Evolutionary conservation across 2,329 filamentous ascomycete genomes (phyloP).

Genomic region (Macroventuria anomochaeta): DNA sequence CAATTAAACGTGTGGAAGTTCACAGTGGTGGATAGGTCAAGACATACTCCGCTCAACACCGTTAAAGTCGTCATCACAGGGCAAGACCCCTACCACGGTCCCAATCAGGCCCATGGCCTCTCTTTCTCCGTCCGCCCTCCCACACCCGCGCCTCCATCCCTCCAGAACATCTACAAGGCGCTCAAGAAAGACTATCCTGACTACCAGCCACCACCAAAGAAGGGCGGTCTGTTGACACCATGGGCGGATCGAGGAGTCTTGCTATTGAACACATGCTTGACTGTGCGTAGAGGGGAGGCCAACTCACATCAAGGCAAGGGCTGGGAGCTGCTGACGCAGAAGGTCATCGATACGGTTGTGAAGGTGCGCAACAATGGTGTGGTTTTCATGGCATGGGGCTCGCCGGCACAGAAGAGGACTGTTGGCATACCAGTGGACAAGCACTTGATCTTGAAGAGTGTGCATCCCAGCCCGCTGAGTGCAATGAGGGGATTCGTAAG

Average conservation of each 20-base stretch:
- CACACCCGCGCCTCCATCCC: slow-evolving; percentile 84
- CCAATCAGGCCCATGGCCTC: slow-evolving; percentile 93
- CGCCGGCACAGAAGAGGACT: slow-evolving; percentile 80
- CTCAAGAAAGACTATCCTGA: slow-evolving; percentile 86
- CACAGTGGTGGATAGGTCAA: slow-evolving; percentile 70
- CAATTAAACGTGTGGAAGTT: too few relatives aligned
- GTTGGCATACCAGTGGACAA: slow-evolving; percentile 72
- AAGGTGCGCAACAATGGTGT: slow-evolving; percentile 79
- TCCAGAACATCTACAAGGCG: slow-evolving; percentile 91
- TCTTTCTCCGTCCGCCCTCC: slow-evolving; percentile 94
- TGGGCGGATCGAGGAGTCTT: slow-evolving; percentile 95
- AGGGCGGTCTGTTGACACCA: slow-evolving; percentile 81
- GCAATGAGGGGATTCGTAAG: slow-evolving; percentile 78
- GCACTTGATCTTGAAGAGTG: slow-evolving; percentile 84
- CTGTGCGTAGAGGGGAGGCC: slow-evolving; percentile 86
- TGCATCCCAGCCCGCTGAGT: slow-evolving; percentile 93
- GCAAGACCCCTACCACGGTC: slow-evolving; percentile 96
- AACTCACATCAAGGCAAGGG: slow-evolving; percentile 85
- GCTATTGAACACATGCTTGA: slow-evolving; percentile 92
- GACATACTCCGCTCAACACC: slow-evolving; percentile 83
- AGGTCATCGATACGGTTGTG: slow-evolving; percentile 85
- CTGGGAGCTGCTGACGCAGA: slow-evolving; percentile 94
- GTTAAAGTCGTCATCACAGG: slow-evolving; percentile 94
- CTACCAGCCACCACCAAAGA: slow-evolving; percentile 77
- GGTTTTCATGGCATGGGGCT: slow-evolving; percentile 95